Evolutionary conservation across 2,329 filamentous ascomycete genomes (phyloP).

Genomic region (Hymenoscyphus fructigenus): DNA sequence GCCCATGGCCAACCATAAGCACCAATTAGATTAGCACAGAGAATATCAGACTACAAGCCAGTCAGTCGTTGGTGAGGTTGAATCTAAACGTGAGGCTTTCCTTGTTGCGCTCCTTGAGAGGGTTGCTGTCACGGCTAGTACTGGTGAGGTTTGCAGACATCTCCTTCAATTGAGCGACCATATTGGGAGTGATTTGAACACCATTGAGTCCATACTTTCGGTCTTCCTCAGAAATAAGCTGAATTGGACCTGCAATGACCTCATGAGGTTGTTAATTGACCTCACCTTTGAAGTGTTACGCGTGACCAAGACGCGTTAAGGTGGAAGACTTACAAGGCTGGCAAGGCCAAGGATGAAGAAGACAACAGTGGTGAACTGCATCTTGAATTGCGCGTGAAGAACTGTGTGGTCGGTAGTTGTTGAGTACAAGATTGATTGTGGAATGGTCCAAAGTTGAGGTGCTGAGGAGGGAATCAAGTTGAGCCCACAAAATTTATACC

Average conservation of each 20-base stretch:
- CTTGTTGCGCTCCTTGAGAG: background rate
- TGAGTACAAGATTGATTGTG: background rate
- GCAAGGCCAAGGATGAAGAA: background rate
- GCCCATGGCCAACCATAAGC: background rate
- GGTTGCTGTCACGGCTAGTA: background rate
- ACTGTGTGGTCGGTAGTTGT: background rate
- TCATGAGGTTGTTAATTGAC: background rate
- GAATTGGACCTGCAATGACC: background rate
- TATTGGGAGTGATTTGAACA: background rate
- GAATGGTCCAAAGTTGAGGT: no score
- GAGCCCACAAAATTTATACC: background rate
- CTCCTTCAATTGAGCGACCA: background rate
- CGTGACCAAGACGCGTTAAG: background rate
- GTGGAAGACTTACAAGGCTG: background rate
- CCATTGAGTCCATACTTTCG: background rate
- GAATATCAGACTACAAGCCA: background rate
- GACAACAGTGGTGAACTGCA: background rate
- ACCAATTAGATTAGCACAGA: background rate
- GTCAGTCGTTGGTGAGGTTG: background rate
- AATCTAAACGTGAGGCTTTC: background rate
- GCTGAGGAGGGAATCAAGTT: no score
- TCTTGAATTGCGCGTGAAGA: background rate
- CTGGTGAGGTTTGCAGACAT: background rate
- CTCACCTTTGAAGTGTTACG: background rate
- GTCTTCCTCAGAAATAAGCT: background rate